Evolutionary conservation across 805 yeast genomes (phyloP).

Genomic region (Ogataea dorogensis): DNA sequence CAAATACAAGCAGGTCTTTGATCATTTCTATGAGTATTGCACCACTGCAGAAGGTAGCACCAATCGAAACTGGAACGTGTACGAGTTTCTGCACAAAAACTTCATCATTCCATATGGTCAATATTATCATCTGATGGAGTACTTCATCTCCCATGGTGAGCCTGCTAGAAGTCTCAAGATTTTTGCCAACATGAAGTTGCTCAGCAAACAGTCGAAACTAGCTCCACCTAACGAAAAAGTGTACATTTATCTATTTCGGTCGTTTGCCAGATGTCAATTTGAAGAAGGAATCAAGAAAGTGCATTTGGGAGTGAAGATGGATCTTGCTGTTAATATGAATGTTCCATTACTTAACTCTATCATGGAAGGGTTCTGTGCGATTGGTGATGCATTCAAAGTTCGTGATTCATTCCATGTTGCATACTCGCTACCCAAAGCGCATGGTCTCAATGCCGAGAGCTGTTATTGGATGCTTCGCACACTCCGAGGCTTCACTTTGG

Average conservation of each 20-base stretch:
- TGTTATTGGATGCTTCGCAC: slow-evolving; percentile 66
- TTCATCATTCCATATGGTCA: slow-evolving; percentile 58
- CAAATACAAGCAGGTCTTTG: slow-evolving; percentile 21
- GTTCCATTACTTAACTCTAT: slow-evolving; percentile 58
- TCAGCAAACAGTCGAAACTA: slow-evolving; percentile 52
- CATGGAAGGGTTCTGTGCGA: slow-evolving; percentile 60
- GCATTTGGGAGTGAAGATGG: slow-evolving; percentile 64
- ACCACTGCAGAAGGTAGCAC: slow-evolving; percentile 35
- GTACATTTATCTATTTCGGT: slow-evolving; percentile 57
- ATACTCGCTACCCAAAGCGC: slow-evolving; percentile 46
- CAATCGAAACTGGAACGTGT: slow-evolving; percentile 58
- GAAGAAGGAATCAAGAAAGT: slow-evolving; percentile 65
- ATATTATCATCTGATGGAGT: slow-evolving; percentile 56
- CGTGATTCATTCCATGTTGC: slow-evolving; percentile 61
- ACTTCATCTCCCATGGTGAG: slow-evolving; percentile 51
- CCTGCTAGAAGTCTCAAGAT: slow-evolving; percentile 62
- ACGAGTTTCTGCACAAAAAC: slow-evolving; percentile 52
- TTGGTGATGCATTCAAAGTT: slow-evolving; percentile 55
- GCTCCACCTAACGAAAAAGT: slow-evolving; percentile 54
- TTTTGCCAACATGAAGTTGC: slow-evolving; percentile 57
- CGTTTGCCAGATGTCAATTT: slow-evolving; percentile 57
- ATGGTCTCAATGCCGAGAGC: slow-evolving; percentile 61
- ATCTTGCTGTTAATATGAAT: slow-evolving; percentile 53
- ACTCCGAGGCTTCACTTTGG: slow-evolving; percentile 50
- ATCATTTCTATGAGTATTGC: slow-evolving; percentile 45